Percentiles rank a stretch among this genome's conserved stretches.
Evolutionary conservation across 2,329 filamentous ascomycete genomes (phyloP).

Genomic region (Penicillium sp.): DNA sequence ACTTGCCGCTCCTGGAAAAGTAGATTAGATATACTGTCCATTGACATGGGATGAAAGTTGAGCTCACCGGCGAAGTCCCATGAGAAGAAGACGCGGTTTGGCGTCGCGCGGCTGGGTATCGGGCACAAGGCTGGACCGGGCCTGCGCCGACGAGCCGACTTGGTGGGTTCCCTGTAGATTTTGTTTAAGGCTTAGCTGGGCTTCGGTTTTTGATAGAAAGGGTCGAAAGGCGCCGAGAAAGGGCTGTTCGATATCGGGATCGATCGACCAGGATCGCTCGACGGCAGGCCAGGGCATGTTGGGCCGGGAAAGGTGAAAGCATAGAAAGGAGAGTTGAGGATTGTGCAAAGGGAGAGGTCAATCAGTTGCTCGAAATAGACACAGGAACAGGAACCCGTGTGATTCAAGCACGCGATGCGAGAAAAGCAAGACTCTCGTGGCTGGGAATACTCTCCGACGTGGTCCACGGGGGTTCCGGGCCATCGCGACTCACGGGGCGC

Average conservation of each 20-base stretch:
- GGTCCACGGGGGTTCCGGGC: background rate
- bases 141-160: conserved; percentile 28
- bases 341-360: background rate
- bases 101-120: conserved; percentile 57
- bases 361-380: conserved; percentile 1
- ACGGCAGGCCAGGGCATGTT: conserved; percentile 22
- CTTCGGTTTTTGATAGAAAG: conserved; percentile 26
- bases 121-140: conserved; percentile 32
- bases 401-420: background rate
- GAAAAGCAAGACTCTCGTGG: background rate
- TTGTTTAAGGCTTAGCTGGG: conserved; percentile 42
- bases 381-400: background rate
- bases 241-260: background rate
- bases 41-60: background rate
- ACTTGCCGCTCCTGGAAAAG: conserved; percentile 82
- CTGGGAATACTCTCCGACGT: conserved; percentile 1
- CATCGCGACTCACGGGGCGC: conserved; percentile 3
- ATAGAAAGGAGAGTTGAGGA: background rate
- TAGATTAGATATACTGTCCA: conserved; percentile 19
- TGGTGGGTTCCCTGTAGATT: conserved; percentile 39
- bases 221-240: background rate
- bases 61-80: conserved; percentile 88
- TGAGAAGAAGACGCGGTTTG: conserved; percentile 85
- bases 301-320: background rate
- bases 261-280: conserved; percentile 18